These are phyloP conservation scores for Clohesyomyces aquaticus DNA, from an alignment of 495 filamentous ascomycete species.

Conservation along the genomic window DNA sequence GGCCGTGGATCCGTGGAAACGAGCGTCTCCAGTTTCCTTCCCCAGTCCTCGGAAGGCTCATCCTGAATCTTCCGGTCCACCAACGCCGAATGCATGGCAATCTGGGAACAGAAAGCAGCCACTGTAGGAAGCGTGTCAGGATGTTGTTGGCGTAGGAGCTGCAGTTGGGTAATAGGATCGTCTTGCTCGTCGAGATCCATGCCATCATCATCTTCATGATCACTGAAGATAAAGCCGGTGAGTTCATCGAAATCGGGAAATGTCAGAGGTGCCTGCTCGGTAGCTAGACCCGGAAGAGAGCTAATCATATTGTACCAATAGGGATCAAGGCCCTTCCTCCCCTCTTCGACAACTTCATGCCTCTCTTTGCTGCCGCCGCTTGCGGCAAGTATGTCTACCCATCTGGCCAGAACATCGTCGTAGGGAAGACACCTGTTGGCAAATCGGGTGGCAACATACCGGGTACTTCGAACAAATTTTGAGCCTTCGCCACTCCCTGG, in stretches of 20 bases:
- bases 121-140: slow-evolving; percentile 65
- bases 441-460: slow-evolving; percentile 84
- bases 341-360: slow-evolving; percentile 86
- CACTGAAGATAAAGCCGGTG: slow-evolving; percentile 45
- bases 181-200: slow-evolving; percentile 43
- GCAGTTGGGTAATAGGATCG: slow-evolving; percentile 14
- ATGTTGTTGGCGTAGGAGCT: slow-evolving; percentile 27
- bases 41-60: slow-evolving; percentile 81
- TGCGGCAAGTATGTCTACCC: slow-evolving; percentile 84
- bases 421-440: slow-evolving; percentile 88
- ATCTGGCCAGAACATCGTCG: slow-evolving; percentile 75
- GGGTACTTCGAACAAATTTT: slow-evolving; percentile 60
- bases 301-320: slow-evolving; percentile 76
- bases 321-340: slow-evolving; percentile 81
- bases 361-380: slow-evolving; percentile 64
- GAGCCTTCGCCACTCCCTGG: slow-evolving; percentile 14
- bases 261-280: background rate
- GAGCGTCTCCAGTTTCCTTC: slow-evolving; percentile 71
- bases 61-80: slow-evolving; percentile 53
- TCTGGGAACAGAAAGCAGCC: slow-evolving; percentile 70
- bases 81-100: slow-evolving; percentile 75
- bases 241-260: slow-evolving; percentile 47
- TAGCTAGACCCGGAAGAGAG: slow-evolving; percentile 30
- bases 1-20: slow-evolving; percentile 66
- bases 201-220: slow-evolving; percentile 25